phyloP scores from a whole-genome alignment of 2,329 filamentous ascomycete species.

The Rhynchosporium graminicola region DNA sequence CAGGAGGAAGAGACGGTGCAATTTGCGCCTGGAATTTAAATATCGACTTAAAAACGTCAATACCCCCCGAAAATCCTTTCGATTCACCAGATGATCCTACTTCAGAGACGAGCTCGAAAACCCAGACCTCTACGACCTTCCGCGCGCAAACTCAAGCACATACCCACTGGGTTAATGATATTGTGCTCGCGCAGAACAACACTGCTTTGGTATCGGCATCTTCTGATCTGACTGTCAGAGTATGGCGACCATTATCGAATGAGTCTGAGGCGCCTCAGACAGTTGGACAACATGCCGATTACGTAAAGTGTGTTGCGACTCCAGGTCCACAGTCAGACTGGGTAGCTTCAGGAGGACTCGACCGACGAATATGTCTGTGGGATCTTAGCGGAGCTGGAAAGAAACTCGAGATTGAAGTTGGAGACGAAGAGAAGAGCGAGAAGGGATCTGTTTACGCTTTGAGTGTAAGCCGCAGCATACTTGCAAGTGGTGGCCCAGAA shows the following conservation, averaged over 20 bases:
- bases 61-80: slow-evolving; percentile 36
- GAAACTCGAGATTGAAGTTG: slow-evolving; percentile 81
- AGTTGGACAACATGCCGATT: slow-evolving; percentile 92
- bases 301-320: slow-evolving; percentile 90
- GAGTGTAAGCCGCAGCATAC: slow-evolving; percentile 73
- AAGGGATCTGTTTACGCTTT: slow-evolving; percentile 97
- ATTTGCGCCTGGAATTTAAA: slow-evolving; percentile 95
- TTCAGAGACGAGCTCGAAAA: slow-evolving; percentile 41
- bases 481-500: slow-evolving; percentile 92
- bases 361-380: slow-evolving; percentile 91
- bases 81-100: slow-evolving; percentile 38
- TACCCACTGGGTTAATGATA: slow-evolving; percentile 78
- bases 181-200: slow-evolving; percentile 65
- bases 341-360: slow-evolving; percentile 92
- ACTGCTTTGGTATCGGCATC: slow-evolving; percentile 69
- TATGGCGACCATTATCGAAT: slow-evolving; percentile 74
- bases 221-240: slow-evolving; percentile 71
- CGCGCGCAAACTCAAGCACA: slow-evolving; percentile 67
- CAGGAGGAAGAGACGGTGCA: slow-evolving; percentile 90
- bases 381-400: slow-evolving; percentile 87
- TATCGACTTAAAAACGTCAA: slow-evolving; percentile 56
- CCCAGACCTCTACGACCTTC: slow-evolving; percentile 56
- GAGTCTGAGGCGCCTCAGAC: slow-evolving; percentile 68
- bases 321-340: slow-evolving; percentile 72
- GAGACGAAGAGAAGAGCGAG: slow-evolving; percentile 77